These are phyloP conservation scores for Tuber indicum DNA, from an alignment of 495 filamentous ascomycete species.

Conservation along the genomic window DNA sequence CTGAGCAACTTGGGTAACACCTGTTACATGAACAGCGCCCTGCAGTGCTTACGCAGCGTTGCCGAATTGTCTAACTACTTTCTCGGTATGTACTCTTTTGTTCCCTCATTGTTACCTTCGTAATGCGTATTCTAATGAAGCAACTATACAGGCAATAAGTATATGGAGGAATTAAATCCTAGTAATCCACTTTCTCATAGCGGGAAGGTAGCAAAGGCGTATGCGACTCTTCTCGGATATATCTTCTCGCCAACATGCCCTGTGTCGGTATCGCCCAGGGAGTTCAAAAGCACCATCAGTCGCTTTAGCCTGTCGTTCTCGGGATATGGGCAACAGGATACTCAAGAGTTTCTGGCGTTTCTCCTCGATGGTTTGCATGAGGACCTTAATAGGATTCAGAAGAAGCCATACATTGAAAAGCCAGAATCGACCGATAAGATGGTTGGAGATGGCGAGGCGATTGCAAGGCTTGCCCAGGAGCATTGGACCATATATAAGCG, in stretches of 20 bases:
- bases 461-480: constrained; percentile 73
- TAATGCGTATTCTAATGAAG: constrained; percentile 35
- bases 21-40: constrained; percentile 96
- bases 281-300: constrained; percentile 76
- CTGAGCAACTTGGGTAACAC: constrained; percentile 90
- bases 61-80: constrained; percentile 91
- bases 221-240: constrained; percentile 62
- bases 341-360: constrained; percentile 96
- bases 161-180: constrained; percentile 71
- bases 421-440: constrained; percentile 97
- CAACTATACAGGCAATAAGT: constrained; percentile 51
- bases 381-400: constrained; percentile 84
- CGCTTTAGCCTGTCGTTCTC: constrained; percentile 76
- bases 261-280: constrained; percentile 60
- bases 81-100: constrained; percentile 50
- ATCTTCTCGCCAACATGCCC: constrained; percentile 62
- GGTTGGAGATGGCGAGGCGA: constrained; percentile 69
- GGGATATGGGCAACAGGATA: constrained; percentile 93
- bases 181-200: constrained; percentile 75
- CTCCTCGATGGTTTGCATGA: constrained; percentile 91
- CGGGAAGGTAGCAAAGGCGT: constrained; percentile 74
- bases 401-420: constrained; percentile 97
- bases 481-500: constrained; percentile 88
- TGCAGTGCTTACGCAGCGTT: constrained; percentile 86
- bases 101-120: constrained; percentile 4